phyloP scores from a whole-genome alignment of 768 basidiomycete species.

The Boletus rubroflammeus region DNA sequence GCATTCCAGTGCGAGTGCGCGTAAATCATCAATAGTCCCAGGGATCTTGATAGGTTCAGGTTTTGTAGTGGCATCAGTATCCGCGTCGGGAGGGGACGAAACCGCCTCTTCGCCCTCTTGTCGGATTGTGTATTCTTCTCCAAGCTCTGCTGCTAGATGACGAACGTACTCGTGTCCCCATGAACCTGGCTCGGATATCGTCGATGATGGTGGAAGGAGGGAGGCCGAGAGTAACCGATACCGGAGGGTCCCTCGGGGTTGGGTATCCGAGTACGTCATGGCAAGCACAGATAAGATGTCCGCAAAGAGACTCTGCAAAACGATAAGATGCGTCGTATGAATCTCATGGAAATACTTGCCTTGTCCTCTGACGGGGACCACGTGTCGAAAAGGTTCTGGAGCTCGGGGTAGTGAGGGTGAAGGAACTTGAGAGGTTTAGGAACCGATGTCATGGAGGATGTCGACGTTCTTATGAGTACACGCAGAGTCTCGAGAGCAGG shows the following conservation, averaged over 20 bases:
- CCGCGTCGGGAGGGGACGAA: conserved; percentile 21
- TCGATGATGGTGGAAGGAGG: conserved; percentile 58
- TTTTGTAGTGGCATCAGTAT: conserved; percentile 28
- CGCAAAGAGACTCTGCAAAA: conserved; percentile 78
- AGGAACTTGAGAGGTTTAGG: conserved; percentile 99
- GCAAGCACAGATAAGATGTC: conserved; percentile 97
- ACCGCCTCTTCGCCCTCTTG: conserved; percentile 47
- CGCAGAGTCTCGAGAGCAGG: conserved; percentile 92
- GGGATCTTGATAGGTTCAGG: conserved; percentile 32
- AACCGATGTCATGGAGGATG: conserved; percentile 98
- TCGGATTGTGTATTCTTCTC: conserved; percentile 83
- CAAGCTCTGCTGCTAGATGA: conserved; percentile 93
- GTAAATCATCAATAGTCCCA: conserved; percentile 72
- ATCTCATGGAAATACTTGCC: conserved; percentile 16
- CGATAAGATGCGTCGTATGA: neutral
- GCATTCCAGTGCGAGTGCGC: conserved; percentile 74
- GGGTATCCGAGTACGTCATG: conserved; percentile 99
- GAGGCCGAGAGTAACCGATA: conserved; percentile 85
- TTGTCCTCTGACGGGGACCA: conserved; percentile 79
- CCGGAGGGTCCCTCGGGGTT: conserved; percentile 91
- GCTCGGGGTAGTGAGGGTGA: conserved; percentile 85
- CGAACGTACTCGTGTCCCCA: conserved; percentile 99
- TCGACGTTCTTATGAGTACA: conserved; percentile 91
- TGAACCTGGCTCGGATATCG: conserved; percentile 82
- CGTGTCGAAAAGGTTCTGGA: conserved; percentile 78